Base-by-base conservation (phyloP, 164 flowering plant species). In the Aristolochia californica region DNA sequence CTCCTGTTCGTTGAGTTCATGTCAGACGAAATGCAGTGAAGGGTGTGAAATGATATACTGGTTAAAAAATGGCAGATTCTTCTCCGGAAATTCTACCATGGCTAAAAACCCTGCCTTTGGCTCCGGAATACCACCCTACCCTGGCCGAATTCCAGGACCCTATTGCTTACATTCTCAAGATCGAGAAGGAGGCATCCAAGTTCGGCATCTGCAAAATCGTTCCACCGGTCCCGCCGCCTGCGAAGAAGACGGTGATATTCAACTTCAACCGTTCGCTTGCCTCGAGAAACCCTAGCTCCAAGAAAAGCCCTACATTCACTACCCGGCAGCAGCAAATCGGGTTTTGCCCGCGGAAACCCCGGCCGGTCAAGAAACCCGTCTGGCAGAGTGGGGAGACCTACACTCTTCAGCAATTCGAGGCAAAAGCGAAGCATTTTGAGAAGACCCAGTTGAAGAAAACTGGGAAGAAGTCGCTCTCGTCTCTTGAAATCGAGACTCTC, bases 241-340 rank as follows among this genome's bases (percentile, higher is more conserved):
- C 90, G 0, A 87, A 79, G 72, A 94, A 94, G 57, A 68, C 91
- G 1, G 76, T 75, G 1, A 66, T 85, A 54, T 30, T 83, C 9
- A 83, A 89, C 73, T 76, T 90, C 26, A 85, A 79, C 69, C 75
- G 80, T n/a, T 87, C 94, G 1, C 78, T 93, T 2, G 66, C 80
- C 12, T 79, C 84, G 13, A 71, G 88, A 1, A 54, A 48, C 38
- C 34, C 53, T 24, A 52, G 53, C 26, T 47, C 80, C 2, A 67
- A 71, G 30, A 56, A 76, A 18, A 24, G 53, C 38, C 90, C 98
- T 20, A 79, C 89, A 66, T 94, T 94, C 78, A 77, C 96, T 12
- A 94, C 99, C 7, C 72, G 99, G 53, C 88, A 80, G 72, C 99
- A 94, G 75, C 99, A 90, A 82, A 75, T 94, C 72, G 99, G 99